phyloP scores from a whole-genome alignment of 345 rosid species.

The Arabidopsis arenosa region DNA sequence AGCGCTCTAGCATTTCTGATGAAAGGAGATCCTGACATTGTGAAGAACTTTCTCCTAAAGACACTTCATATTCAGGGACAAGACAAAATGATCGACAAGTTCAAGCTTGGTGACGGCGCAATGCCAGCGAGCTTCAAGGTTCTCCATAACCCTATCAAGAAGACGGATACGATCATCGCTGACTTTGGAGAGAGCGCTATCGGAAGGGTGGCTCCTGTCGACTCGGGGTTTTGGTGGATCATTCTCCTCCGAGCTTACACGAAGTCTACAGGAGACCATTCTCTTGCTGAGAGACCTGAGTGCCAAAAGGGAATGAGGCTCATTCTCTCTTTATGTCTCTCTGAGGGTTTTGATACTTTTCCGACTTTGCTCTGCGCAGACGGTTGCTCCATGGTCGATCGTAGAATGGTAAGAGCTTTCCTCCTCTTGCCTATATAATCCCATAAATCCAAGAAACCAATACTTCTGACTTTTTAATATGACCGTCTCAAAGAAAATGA shows the following conservation, averaged over 20 bases:
- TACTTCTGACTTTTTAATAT: neutral
- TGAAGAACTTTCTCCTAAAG: conserved; percentile 72
- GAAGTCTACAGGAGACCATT: conserved; percentile 71
- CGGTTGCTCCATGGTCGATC: conserved; percentile 88
- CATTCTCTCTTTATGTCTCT: conserved; percentile 69
- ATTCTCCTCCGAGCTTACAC: conserved; percentile 85
- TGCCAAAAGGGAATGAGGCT: conserved; percentile 87
- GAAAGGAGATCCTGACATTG: conserved; percentile 80
- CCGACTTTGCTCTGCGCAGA: conserved; percentile 91
- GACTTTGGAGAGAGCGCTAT: conserved; percentile 89
- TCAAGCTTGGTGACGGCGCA: conserved; percentile 81
- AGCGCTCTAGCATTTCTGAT: conserved; percentile 82
- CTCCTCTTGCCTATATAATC: conserved; percentile 2
- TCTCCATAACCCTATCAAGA: conserved; percentile 67
- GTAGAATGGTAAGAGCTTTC: conserved; percentile 66
- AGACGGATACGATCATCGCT: conserved; percentile 66
- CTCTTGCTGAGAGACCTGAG: conserved; percentile 68
- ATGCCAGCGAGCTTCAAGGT: conserved; percentile 93
- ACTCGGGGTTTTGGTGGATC: conserved; percentile 94
- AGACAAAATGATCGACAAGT: conserved; percentile 70
- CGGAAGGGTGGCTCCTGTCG: conserved; percentile 88
- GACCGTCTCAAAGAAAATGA: neutral
- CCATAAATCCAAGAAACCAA: neutral
- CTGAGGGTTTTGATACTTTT: conserved; percentile 87
- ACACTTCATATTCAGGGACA: conserved; percentile 74